Percentiles rank a stretch among this genome's conserved stretches.
phyloP scores from a whole-genome alignment of 306 rosid genomes.

The Quercus parvula region DNA sequence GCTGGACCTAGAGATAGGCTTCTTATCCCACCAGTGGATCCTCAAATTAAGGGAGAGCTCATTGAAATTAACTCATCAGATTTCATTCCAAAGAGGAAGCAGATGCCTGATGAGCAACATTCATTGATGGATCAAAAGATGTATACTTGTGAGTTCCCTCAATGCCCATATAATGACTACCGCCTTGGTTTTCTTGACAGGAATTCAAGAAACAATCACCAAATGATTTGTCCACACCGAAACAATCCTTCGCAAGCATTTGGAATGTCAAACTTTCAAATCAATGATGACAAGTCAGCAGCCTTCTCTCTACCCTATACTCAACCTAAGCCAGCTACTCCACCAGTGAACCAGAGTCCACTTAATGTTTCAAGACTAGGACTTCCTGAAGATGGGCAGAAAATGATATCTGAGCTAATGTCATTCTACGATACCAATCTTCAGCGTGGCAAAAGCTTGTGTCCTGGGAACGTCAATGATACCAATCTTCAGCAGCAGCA shows the following conservation, averaged over 20 bases:
- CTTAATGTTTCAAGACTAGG: slow-evolving; percentile 24
- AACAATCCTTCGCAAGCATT: slow-evolving; percentile 26
- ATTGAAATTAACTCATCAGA: slow-evolving; percentile 24
- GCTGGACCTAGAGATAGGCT: slow-evolving; percentile 20
- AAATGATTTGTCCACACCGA: slow-evolving; percentile 37
- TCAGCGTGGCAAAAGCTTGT: slow-evolving; percentile 27
- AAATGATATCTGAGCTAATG: slow-evolving; percentile 47
- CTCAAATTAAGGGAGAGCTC: slow-evolving; percentile 41
- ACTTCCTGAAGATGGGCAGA: slow-evolving; percentile 46
- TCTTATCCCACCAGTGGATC: slow-evolving; percentile 3
- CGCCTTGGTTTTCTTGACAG: slow-evolving; percentile 43
- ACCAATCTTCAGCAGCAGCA: background rate
- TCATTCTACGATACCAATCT: slow-evolving; percentile 36
- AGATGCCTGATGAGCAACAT: slow-evolving; percentile 22
- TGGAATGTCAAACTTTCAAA: slow-evolving; percentile 33
- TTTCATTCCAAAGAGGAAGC: slow-evolving; percentile 37
- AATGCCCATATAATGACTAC: slow-evolving; percentile 34
- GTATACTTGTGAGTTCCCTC: slow-evolving; percentile 37
- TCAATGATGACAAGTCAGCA: slow-evolving; percentile 21
- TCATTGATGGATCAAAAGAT: slow-evolving; percentile 28
- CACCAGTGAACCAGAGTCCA: slow-evolving; percentile 15
- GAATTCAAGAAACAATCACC: slow-evolving; percentile 48
- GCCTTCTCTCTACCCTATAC: slow-evolving; percentile 18
- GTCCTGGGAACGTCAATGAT: slow-evolving; percentile 9
- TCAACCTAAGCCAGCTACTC: slow-evolving; percentile 29